A percentile compares a stretch with the other conserved stretches of the same genome.
These are phyloP conservation scores for Monosporozyma solicola DNA, from an alignment of 805 yeast genomes.

Conservation along the genomic window DNA sequence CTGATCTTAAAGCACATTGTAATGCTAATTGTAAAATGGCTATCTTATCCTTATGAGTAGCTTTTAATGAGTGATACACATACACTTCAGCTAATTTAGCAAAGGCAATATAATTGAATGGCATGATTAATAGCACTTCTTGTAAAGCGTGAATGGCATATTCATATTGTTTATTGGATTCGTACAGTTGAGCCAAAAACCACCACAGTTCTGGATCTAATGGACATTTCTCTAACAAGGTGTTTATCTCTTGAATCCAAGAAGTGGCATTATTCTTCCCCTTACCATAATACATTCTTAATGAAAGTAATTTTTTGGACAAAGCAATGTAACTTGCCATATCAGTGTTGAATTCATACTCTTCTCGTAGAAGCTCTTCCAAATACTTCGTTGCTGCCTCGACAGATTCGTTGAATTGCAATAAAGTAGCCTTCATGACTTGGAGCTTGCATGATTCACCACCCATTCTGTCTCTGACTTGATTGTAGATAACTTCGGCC, in stretches of 20 bases:
- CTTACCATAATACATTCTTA: slow-evolving; percentile 7
- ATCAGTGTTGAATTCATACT: slow-evolving; percentile 42
- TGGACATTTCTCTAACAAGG: slow-evolving; percentile 38
- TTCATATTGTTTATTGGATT: slow-evolving; percentile 49
- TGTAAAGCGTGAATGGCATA: slow-evolving; percentile 59
- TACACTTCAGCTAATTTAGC: slow-evolving; percentile 20
- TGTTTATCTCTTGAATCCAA: slow-evolving; percentile 11
- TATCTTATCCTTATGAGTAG: slow-evolving; percentile 5
- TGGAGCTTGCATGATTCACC: slow-evolving; percentile 32
- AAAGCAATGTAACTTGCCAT: slow-evolving; percentile 22
- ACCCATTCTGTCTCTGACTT: slow-evolving; percentile 59
- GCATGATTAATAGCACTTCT: slow-evolving; percentile 61
- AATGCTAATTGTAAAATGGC: slow-evolving; percentile 18
- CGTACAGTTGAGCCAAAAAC: slow-evolving; percentile 64
- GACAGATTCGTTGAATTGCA: slow-evolving; percentile 21
- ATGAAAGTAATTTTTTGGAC: slow-evolving; percentile 22
- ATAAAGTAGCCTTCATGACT: slow-evolving; percentile 24
- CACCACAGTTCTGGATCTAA: slow-evolving; percentile 71
- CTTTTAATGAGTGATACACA: slow-evolving; percentile 16
- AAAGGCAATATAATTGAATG: slow-evolving; percentile 36
- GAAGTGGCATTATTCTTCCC: slow-evolving; percentile 4
- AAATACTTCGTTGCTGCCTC: slow-evolving; percentile 36
- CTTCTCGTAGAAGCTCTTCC: slow-evolving; percentile 39
- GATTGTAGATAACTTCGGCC: slow-evolving; percentile 58
- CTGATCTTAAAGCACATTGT: slow-evolving; percentile 54